Base-by-base conservation (phyloP, 1,284 basidiomycete species). In the Fomitopsis schrenkii region DNA sequence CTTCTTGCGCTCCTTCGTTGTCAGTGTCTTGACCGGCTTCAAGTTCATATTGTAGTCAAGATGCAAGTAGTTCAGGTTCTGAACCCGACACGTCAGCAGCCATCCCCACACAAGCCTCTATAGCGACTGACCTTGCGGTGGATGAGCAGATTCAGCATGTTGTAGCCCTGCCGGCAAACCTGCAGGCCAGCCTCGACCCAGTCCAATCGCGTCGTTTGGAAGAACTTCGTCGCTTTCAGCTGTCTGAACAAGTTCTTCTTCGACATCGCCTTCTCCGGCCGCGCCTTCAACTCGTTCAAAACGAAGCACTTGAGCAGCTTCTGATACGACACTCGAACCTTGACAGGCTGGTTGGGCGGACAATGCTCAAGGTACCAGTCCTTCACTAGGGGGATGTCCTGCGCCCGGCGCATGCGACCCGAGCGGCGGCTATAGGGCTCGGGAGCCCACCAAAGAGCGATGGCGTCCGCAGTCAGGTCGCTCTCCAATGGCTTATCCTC, bases 131-230 rank as follows among this genome's bases (percentile, higher is more conserved):
- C 92, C 82, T 99, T 99, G 76, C 97, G 95, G 79, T 99, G 97
- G 69, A 99, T 99, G 63, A 99, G 83, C 38, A 99, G 81, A 76
- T 99, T 99, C 66, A 99, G 81, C 97, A 99, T 99, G 79, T 99
- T 99, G 80, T 98, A 99, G 38, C 97, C 97, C 75, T 99, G 97
- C 67, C 97, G 82, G 78, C 95, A 97, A 59, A 99, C 97, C 78
- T 99, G 97, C 64, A 99, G 79, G 71, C 97, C 97, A 3, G 97
- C 97, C 76, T 99, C 97, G 36, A 99, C 97, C 97, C 97, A 99
- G 76, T 99, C 97, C 68, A 99, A 80, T 65, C 87, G 94, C 7
- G 97, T 99, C 22, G 92, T 94, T 80, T 99, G 97, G 89, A 99
- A 99, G 81, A 99, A 99, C 78, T 99, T 99, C 63, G 97, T 99